Evolutionary conservation across 208 protist genomes (phyloP).

Genomic region (Crithidia fasciculata): DNA sequence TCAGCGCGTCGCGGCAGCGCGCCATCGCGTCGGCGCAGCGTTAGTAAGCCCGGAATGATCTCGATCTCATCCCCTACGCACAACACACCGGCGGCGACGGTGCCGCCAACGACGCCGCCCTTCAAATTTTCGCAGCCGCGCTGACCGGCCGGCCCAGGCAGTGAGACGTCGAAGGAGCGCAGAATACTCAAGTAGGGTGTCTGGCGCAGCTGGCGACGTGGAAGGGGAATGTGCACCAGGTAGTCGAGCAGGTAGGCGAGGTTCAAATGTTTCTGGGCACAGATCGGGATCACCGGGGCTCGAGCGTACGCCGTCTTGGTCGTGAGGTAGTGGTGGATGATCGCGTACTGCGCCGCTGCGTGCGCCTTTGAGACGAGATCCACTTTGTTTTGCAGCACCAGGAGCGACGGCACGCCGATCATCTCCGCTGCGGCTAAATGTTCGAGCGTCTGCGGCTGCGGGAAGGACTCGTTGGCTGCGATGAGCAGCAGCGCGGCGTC

Average conservation of each 20-base stretch:
- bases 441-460: constrained; percentile 94
- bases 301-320: constrained; percentile 86
- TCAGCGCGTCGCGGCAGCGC: constrained; percentile 11
- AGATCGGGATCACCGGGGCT: constrained; percentile 99
- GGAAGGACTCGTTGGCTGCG: constrained; percentile 99
- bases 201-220: constrained; percentile 94
- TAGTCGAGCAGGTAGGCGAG: constrained; percentile 98
- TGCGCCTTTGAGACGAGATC: constrained; percentile 97
- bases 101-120: constrained; percentile 99
- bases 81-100: constrained; percentile 97
- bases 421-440: constrained; percentile 99
- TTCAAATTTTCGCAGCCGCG: constrained; percentile 93
- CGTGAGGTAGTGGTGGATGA: constrained; percentile 93
- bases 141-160: constrained; percentile 89
- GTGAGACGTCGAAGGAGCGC: constrained; percentile 99
- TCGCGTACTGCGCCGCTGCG: constrained; percentile 95
- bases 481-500: constrained; percentile 99
- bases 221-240: constrained; percentile 98
- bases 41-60: constrained; percentile 97
- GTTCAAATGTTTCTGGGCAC: constrained; percentile 98
- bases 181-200: constrained; percentile 97
- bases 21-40: constrained; percentile 67
- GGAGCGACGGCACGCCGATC: constrained; percentile 98
- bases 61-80: constrained; percentile 98
- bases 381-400: constrained; percentile 99